Evolutionary conservation across 225 moss, liverwort and hornwort species (phyloP).

Genomic region (Ulota crispa): DNA sequence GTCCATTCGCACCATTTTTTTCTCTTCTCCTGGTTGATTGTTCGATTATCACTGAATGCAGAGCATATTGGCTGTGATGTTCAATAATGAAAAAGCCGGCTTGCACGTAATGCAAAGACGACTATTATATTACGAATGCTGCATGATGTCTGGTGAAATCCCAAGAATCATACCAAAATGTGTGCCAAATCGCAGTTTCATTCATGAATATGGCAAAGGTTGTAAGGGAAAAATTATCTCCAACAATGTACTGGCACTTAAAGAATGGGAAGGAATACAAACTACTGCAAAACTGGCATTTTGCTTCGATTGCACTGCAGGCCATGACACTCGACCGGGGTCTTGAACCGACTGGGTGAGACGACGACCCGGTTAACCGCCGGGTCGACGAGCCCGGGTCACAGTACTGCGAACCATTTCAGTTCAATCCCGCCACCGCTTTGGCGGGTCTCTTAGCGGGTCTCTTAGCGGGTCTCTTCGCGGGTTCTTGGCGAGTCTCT

Average conservation of each 20-base stretch:
- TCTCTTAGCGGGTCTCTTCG: background rate
- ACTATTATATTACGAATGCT: background rate
- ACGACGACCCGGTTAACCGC: constrained; percentile 12
- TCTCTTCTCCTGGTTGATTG: no score
- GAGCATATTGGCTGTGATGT: background rate
- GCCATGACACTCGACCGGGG: background rate
- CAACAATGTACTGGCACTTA: background rate
- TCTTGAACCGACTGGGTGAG: background rate
- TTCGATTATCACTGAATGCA: background rate
- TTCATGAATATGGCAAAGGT: background rate
- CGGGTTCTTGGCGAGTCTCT: no score
- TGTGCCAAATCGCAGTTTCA: background rate
- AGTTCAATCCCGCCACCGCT: background rate
- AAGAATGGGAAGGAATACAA: background rate
- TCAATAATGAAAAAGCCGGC: background rate
- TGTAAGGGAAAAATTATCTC: background rate
- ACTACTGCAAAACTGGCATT: background rate
- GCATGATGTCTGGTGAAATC: background rate
- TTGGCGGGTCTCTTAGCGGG: background rate
- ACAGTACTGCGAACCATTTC: background rate
- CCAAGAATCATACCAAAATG: background rate
- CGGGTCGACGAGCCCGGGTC: background rate
- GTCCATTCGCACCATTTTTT: constrained; percentile 63
- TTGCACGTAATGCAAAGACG: background rate
- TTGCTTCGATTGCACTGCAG: background rate